These are phyloP conservation scores for Metarhizium robertsii DNA, from an alignment of 2,329 filamentous ascomycete species.

Conservation along the genomic window DNA sequence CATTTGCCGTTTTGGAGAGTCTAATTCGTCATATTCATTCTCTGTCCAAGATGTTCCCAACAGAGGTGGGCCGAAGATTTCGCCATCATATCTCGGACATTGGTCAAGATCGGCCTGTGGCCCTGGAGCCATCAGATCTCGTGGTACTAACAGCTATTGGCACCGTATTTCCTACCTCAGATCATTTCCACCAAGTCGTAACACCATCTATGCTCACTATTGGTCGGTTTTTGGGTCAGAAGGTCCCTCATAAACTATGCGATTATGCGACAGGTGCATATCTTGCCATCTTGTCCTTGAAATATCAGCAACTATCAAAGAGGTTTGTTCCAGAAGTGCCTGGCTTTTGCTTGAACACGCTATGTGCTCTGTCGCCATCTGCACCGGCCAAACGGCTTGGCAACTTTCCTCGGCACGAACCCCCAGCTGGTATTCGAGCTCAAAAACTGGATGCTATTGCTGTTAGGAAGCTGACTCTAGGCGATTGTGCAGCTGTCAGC, in stretches of 20 bases:
- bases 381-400: slow-evolving; percentile 38
- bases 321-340: slow-evolving; percentile 84
- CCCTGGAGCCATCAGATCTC: slow-evolving; percentile 60
- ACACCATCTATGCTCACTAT: slow-evolving; percentile 87
- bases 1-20: slow-evolving; percentile 65
- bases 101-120: slow-evolving; percentile 35
- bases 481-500: slow-evolving; percentile 38
- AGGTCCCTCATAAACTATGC: slow-evolving; percentile 51
- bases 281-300: slow-evolving; percentile 65
- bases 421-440: slow-evolving; percentile 41
- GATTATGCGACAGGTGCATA: slow-evolving; percentile 70
- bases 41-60: slow-evolving; percentile 74
- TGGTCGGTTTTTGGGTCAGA: slow-evolving; percentile 72
- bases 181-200: slow-evolving; percentile 92
- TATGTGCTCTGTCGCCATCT: slow-evolving; percentile 56
- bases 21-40: slow-evolving; percentile 88
- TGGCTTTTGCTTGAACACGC: slow-evolving; percentile 68
- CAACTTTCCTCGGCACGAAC: slow-evolving; percentile 52
- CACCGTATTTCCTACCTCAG: slow-evolving; percentile 84
- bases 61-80: slow-evolving; percentile 70
- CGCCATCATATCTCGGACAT: slow-evolving; percentile 60
- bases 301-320: slow-evolving; percentile 77
- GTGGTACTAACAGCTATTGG: slow-evolving; percentile 75
- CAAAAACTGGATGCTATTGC: slow-evolving; percentile 28
- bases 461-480: slow-evolving; percentile 47